Evolutionary conservation across 2,329 filamentous ascomycete species (phyloP), one percentile per base, ranked within the genome.

Genomic region (Phaeosphaeria sp.): DNA sequence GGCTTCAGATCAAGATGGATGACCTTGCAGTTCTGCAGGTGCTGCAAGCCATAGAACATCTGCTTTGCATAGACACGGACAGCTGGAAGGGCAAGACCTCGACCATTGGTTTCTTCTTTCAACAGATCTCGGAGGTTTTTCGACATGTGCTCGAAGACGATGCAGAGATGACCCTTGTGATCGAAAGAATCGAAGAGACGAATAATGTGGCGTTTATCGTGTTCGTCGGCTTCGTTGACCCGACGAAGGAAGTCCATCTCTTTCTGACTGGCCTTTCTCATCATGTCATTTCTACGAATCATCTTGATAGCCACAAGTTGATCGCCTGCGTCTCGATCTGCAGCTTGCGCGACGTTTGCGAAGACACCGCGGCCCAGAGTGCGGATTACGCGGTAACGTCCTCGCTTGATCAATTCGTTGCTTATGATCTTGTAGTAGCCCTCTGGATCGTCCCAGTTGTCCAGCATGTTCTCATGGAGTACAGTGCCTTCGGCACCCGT

Each of bases 1-100:
- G 95, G 95, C 79, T 99, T 99, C 68, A 99, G 78, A 82, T 99
- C 95, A 15, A 94, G 93, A 75, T 99, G 95, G 51, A 99, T 86
- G 74, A 99, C 92, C 77, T 93, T 93, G 81, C 91, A 96, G 74
- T 92, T 94, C 68, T 92, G 90, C 81, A 99, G 87, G 70, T 97
- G 89, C 68, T 89, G 90, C 51, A 99, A 81, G 1, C 92, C 92
- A 25, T 96, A 84, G 76, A 99, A 97, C 76, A 97, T 97, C 78
- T 99, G 95, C 71, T 93, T 90, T 4, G 94, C 92, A 74, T 97
- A 99, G 17, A 90, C 88, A 66, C 92, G 87, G 48, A 97, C 94
- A 11, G 93, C 94, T 60, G 87, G 87, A 53, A 98, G 80, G 69
- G 96, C 96, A 79, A 99, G 91, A 63, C 95, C 95, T 66, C 95